Evolutionary conservation across 345 rosid species (phyloP), one percentile per base, ranked within the genome.

Genomic region (Streptanthus diversifolius): DNA sequence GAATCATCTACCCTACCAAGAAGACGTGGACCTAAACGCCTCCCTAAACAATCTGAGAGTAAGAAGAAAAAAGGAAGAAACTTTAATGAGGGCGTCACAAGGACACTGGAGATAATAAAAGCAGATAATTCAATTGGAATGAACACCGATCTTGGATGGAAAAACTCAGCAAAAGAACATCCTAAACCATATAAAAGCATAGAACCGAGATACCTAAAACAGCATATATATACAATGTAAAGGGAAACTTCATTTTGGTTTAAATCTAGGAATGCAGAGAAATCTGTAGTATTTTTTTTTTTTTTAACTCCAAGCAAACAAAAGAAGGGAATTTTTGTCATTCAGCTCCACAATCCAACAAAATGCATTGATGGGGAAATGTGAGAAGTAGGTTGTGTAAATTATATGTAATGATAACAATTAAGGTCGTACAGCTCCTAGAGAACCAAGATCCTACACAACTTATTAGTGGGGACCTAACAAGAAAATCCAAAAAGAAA

Each of bases 11-110:
- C 88, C 74, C 91, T 84, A 49, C 95, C 90, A 36, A 95, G 96
- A 85, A 95, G 80, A 84, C 85, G 90, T 43, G 99, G 99, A 81
- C 99, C 98, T 76, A 88, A 82, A 70, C 97, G 91, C 83, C 99
- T 85, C 65, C 99, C 99, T 84, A 95, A 87, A 85, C 99, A 95
- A 89, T 90, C 99, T 95, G 85, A 69, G 64, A 66, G 56, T 74
- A 36, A 79, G 51, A 45, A 59, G 56, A 71, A 60, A 35, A 17
- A 68, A 27, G 36, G 69, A 18, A 58, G 43, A 41, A 77, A 76
- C n/a, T 15, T 71, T 29, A 69, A 55, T 32, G 51, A 63, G 64
- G 61, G 43, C 56, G 51, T 51, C 54, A 55, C 12, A 76, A 55
- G n/a, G 21, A 74, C 18, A 63, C 53, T 15, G 64, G 4, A 49